A percentile compares a stretch with the other conserved stretches of the same genome.
Evolutionary conservation across 805 yeast genomes (phyloP).

Genomic region (Sugiyamaella qingdaonensis): DNA sequence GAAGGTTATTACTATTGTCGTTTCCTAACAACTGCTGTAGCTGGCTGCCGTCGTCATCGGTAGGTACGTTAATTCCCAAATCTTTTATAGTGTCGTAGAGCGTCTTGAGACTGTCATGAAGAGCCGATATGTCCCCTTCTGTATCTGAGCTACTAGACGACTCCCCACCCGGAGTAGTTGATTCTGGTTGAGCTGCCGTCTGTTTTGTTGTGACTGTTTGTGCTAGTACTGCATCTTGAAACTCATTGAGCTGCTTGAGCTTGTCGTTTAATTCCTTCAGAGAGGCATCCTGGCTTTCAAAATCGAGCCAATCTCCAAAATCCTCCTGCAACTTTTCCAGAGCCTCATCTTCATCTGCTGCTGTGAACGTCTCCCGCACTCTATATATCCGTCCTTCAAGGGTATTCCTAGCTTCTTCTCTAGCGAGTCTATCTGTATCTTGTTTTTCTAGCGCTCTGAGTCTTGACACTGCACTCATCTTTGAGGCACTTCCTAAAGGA

Average conservation of each 20-base stretch:
- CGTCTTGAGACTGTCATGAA: background rate
- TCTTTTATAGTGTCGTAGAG: background rate
- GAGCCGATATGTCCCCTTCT: background rate
- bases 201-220: background rate
- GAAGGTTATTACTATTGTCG: background rate
- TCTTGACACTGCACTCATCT: constrained; percentile 43
- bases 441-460: constrained; percentile 48
- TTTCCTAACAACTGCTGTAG: background rate
- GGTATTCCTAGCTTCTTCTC: constrained; percentile 59
- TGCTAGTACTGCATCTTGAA: background rate
- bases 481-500: constrained; percentile 48
- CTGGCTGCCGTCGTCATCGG: background rate
- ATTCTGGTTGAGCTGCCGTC: background rate
- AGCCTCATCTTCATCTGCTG: constrained; percentile 42
- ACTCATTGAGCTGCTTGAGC: constrained; percentile 8
- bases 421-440: constrained; percentile 51
- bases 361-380: constrained; percentile 54
- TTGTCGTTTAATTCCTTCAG: constrained; percentile 17
- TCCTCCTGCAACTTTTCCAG: constrained; percentile 30
- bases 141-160: background rate
- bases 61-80: background rate
- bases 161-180: background rate
- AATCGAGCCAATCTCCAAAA: constrained; percentile 76
- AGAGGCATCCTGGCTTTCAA: constrained; percentile 54
- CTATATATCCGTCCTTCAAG: constrained; percentile 73